These are phyloP conservation scores for Cystobasidiaceae sp. DNA, from an alignment of 1,284 basidiomycete species.

Conservation along the genomic window DNA sequence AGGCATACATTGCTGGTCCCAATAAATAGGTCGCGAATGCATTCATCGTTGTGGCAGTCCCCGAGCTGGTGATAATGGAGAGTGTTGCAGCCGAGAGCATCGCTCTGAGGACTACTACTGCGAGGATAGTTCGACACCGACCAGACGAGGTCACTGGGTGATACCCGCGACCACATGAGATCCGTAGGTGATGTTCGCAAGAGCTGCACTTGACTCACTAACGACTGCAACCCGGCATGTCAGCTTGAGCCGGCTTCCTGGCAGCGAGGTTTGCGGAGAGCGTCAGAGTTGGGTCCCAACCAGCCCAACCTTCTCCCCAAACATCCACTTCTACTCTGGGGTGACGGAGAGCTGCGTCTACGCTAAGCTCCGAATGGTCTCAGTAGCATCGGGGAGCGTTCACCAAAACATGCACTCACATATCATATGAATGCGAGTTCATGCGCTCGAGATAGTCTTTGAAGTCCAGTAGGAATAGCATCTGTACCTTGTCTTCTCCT, in stretches of 20 bases:
- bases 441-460: constrained; percentile 26
- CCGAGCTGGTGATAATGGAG: constrained; percentile 22
- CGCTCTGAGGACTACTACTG: neutral
- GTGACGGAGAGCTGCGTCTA: constrained; percentile 18
- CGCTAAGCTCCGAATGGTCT: neutral
- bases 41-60: constrained; percentile 30
- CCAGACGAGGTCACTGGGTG: constrained; percentile 16
- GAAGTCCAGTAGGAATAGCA: constrained; percentile 22
- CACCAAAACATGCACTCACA: neutral
- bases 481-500: neutral
- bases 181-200: neutral
- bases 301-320: constrained; percentile 23
- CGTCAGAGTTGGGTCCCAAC: constrained; percentile 3
- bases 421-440: constrained; percentile 25
- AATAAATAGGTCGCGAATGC: neutral
- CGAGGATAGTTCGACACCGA: constrained; percentile 20
- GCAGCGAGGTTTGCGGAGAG: constrained; percentile 7
- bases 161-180: neutral
- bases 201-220: constrained; percentile 25
- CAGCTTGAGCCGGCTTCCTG: neutral
- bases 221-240: neutral
- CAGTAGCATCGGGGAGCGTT: neutral
- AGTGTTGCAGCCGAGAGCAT: constrained; percentile 11
- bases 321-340: constrained; percentile 1
- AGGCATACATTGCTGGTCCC: constrained; percentile 14